Conservation (phyloP, 306 rosid species). For the Trichosanthes cucumerina region DNA sequence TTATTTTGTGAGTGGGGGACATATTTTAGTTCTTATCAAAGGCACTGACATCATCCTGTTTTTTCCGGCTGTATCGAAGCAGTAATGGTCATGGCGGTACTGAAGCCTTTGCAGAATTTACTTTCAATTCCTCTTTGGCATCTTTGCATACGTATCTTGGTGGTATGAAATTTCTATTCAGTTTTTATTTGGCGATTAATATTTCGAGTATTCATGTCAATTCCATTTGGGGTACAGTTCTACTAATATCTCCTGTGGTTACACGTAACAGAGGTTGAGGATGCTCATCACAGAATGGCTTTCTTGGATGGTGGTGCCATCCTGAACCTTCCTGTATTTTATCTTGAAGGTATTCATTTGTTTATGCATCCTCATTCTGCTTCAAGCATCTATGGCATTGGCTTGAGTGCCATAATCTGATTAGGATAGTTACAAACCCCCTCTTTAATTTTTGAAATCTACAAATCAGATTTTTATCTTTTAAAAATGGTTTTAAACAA, state of each 20-base stretch:
- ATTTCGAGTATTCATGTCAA: background rate
- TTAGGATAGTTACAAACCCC: background rate
- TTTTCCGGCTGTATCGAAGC: slow-evolving; percentile 16
- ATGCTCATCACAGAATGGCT: slow-evolving; percentile 64
- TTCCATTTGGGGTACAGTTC: background rate
- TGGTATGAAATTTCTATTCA: slow-evolving; percentile 33
- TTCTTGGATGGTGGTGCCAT: slow-evolving; percentile 74
- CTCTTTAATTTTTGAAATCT: background rate
- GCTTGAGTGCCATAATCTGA: background rate
- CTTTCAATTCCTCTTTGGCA: slow-evolving; percentile 46
- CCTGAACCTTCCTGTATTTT: slow-evolving; percentile 60
- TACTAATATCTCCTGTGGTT: background rate
- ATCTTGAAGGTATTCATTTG: slow-evolving; percentile 53
- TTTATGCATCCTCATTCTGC: background rate
- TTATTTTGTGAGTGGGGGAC: background rate
- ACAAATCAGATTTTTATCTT: background rate
- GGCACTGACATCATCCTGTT: background rate
- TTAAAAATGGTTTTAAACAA: background rate
- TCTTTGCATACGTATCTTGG: slow-evolving; percentile 87
- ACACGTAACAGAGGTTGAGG: slow-evolving; percentile 70
- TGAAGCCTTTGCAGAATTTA: slow-evolving; percentile 24
- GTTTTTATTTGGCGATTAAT: background rate
- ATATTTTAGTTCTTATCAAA: background rate
- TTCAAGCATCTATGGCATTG: background rate
- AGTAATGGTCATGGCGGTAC: slow-evolving; percentile 23